Base-by-base conservation (phyloP, 352 stramenopile species). In the Pythium utonaiense region DNA sequence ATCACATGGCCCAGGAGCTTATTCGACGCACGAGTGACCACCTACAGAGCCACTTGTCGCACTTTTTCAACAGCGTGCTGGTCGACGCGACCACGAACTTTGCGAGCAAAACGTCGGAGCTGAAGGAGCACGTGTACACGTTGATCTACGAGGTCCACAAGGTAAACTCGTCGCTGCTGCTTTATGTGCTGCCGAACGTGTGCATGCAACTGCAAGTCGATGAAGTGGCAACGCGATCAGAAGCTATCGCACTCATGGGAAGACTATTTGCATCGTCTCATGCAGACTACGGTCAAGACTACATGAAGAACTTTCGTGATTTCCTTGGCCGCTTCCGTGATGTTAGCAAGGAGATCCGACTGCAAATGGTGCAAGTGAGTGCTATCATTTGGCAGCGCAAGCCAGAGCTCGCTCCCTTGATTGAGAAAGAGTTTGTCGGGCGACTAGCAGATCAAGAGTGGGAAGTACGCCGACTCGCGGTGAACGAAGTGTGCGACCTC, bases 181-280 rank as follows among this genome's bases (percentile, higher is more conserved):
- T 92, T 9, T 88, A 91, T 53, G 85, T 96, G 28, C 69, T 96
- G 19, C 86, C 86, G n/a, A 94, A 89, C 48, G 78, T 96, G 28
- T 94, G 83, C 28, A 69, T 92, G 21, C 84, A 96, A 52, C 79
- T 96, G 13, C 83, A 96, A 71, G 85, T 93, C 22, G 86, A 96
- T 55, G 83, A 93, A 58, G 70, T 96, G 14, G 78, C 81, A 8
- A 93, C 77, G n/a, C 80, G 86, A 9, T 89, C 82, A 2, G 76
- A 91, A 17, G 83, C 85, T 0, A 79, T 96, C 34, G 73, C 79
- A 31, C 51, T 94, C 0, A 85, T 96, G 71, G 85, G 81, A 0
- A 80, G 83, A 44, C 62, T 96, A 13, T 96, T 96, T 62, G 81
- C 83, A 13, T 93, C 83, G 0, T 77, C 75, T 3, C 75, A 82